Evolutionary conservation across 495 filamentous ascomycete species (phyloP), one percentile per base, ranked within the genome.

Genomic region (Podospora conica): DNA sequence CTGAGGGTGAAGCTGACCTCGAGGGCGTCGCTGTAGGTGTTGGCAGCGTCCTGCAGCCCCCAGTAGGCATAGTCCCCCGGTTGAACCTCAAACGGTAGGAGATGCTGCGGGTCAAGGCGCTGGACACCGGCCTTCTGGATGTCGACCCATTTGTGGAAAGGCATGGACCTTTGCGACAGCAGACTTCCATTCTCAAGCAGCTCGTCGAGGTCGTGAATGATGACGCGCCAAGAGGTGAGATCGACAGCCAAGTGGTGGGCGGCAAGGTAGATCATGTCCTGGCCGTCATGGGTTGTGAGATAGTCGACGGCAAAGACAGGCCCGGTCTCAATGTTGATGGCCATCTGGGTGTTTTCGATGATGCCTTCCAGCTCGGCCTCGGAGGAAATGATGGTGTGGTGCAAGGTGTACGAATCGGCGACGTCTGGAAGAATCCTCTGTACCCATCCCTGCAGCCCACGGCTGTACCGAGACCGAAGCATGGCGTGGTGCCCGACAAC

Each of bases 241-340:
- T 92, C 89, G 28, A 91, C 81, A 3, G 88, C 86, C 1, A 90
- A 74, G 67, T 91, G 89, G 68, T 91, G 88, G 3, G 83, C 87
- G 9, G 82, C 80, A 71, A 92, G 77, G 28, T 88, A 89, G n/a
- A 91, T 66, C 9, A 87, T 69, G 48, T 83, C 80, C 11, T 76
- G 75, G 6, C 76, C 76, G 9, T 83, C 80, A 24, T 78, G 67
- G 7, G 83, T 78, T 7, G 82, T 70, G 67, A 90, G 85, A 54
- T 85, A 76, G 59, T 84, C 77, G 6, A 75, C 80, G 1, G 76
- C 75, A 29, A 85, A 75, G 3, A 85, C 65, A 1, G 82, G 83
- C 0, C 83, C 83, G 3, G 68, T 75, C 56, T 75, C 68, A 28
- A 78, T 66, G 62, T 83, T 73, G 58, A 83, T 80, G 8, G 69